Percentiles rank a stretch among this genome's conserved stretches.
phyloP scores from a whole-genome alignment of 148 eudicot genomes.

The Cornus controversa region DNA sequence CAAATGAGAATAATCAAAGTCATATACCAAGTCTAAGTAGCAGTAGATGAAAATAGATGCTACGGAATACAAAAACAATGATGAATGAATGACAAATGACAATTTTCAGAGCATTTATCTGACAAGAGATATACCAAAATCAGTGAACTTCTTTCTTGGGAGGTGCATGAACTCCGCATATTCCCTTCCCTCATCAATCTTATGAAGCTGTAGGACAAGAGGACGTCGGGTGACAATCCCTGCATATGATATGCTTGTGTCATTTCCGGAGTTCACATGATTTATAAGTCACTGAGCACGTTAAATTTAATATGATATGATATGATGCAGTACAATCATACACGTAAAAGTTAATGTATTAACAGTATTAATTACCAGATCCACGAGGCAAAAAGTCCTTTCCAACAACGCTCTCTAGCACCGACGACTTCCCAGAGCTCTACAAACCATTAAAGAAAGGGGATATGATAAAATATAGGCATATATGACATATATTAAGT shows the following conservation, averaged over 20 bases:
- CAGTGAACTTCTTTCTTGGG: conserved; percentile 20
- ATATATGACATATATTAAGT: background rate
- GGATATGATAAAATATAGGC: background rate
- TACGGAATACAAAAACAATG: background rate
- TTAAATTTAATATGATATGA: background rate
- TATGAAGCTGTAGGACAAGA: conserved; percentile 26
- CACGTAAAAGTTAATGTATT: background rate
- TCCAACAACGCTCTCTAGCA: conserved; percentile 32
- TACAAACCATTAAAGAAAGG: background rate
- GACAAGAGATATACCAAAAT: conserved; percentile 8
- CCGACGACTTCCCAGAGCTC: conserved; percentile 33
- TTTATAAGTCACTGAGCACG: background rate
- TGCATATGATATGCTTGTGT: background rate
- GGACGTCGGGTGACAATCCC: conserved; percentile 32
- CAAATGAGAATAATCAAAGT: background rate
- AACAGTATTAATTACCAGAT: conserved; percentile 12
- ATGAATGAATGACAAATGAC: background rate
- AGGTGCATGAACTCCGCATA: conserved; percentile 29
- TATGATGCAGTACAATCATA: no score
- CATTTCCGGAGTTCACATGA: background rate
- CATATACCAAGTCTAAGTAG: background rate
- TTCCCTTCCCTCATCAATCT: conserved; percentile 22
- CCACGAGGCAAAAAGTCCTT: conserved; percentile 31
- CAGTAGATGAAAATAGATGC: background rate
- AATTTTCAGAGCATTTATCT: background rate